Evolutionary conservation across 1,139 yeast species (phyloP), one percentile per base, ranked within the genome.

Genomic region (Pichia sp.): DNA sequence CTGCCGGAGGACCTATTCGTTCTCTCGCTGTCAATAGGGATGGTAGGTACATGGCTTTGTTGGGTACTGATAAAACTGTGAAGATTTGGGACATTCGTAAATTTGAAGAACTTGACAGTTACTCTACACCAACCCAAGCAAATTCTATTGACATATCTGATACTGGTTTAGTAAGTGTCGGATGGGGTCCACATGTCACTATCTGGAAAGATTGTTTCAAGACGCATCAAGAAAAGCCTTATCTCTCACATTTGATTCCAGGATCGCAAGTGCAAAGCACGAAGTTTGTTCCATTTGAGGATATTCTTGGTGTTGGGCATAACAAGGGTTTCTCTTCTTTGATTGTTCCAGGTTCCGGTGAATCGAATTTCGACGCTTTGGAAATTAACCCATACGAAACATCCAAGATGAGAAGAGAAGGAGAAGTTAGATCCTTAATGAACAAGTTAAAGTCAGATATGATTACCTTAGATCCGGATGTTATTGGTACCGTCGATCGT

Each of bases 271-370:
- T 86, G 15, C 78, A 75, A 48, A 74, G 72, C 42, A 64, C 78
- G 22, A 72, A 71, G 50, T 87, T 81, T 56, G 94, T 91, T 20
- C 99, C 99, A 12, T 91, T 80, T 59, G 99, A 93, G 63, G 99
- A 93, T 82, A 69, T 91, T 17, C 67, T 93, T 22, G 95, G 96
- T 16, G 74, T 83, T 8, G 97, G 97, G 3, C 94, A 87, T 55
- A 69, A 74, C 34, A 62, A 65, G 12, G 96, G 97, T 18, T 69
- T 87, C 37, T 74, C 81, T 19, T 81, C 93, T 17, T 53, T 93
- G 39, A 82, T 93, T 47, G 72, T 91, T 39, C 98, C 99, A 26
- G 99, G 99, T 27, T 68, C 97, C 34, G 99, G 98, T 66, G 98
- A 93, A 63, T 96, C 98, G 43, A 93, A 93, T 63, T 88, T 74